Evolutionary conservation across 495 filamentous ascomycete species (phyloP).

Genomic region (Hyaloscypha hepaticicola): DNA sequence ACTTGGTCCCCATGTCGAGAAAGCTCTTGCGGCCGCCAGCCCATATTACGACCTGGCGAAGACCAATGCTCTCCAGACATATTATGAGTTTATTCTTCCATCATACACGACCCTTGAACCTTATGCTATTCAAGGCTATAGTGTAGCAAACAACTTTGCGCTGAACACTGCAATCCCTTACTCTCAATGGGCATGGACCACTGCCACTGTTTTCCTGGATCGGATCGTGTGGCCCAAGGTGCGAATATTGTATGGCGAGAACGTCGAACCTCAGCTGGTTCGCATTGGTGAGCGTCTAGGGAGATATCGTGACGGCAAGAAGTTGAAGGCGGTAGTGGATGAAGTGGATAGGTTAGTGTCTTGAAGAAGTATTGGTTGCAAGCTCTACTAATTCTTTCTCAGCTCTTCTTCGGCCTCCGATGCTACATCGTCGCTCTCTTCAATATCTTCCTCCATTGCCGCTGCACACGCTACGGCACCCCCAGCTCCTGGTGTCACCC

Average conservation of each 20-base stretch:
- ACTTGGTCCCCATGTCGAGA: conserved; percentile 72
- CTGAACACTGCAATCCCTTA: conserved; percentile 72
- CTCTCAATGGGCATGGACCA: conserved; percentile 65
- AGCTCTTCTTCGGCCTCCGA: conserved; percentile 29
- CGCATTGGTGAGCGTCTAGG: conserved; percentile 89
- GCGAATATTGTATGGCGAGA: conserved; percentile 76
- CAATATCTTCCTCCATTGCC: conserved; percentile 33
- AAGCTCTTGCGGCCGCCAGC: conserved; percentile 49
- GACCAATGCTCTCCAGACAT: conserved; percentile 60
- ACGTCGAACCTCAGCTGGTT: conserved; percentile 92
- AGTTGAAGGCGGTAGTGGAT: conserved; percentile 56
- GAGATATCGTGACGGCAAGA: conserved; percentile 70
- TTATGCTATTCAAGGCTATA: conserved; percentile 69
- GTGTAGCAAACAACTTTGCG: conserved; percentile 61
- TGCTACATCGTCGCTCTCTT: conserved; percentile 22
- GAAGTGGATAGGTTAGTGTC: conserved; percentile 46
- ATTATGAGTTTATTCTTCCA: conserved; percentile 71
- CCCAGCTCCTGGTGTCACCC: conserved; percentile 1
- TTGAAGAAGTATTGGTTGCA: conserved; percentile 22
- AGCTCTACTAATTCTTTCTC: conserved; percentile 15
- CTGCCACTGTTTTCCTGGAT: conserved; percentile 64
- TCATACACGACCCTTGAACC: conserved; percentile 70
- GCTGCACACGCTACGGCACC: conserved; percentile 28
- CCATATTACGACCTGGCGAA: conserved; percentile 73
- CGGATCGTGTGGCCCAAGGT: conserved; percentile 77